Percentiles rank a stretch among this genome's conserved stretches.
Evolutionary conservation across 495 filamentous ascomycete species (phyloP).

Genomic region (Viridothelium virens): DNA sequence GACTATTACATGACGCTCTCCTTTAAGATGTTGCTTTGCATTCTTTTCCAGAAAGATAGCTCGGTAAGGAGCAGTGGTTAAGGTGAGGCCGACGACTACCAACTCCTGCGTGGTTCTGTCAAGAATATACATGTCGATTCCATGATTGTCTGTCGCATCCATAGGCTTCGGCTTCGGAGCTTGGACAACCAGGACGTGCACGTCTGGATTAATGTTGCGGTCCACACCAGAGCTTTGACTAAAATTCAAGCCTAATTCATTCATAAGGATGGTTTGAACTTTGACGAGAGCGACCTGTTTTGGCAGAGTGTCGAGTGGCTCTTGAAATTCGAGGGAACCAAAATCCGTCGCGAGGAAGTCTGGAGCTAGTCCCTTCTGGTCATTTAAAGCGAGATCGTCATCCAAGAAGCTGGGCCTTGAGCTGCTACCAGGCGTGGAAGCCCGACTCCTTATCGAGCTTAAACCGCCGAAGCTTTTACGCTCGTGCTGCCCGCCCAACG

Average conservation of each 20-base stretch:
- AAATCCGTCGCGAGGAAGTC: constrained; percentile 3
- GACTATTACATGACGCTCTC: neutral
- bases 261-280: neutral
- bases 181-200: constrained; percentile 1
- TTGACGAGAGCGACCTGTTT: constrained; percentile 8
- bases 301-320: constrained; percentile 4
- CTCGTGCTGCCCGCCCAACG: constrained; percentile 60
- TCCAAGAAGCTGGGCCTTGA: constrained; percentile 26
- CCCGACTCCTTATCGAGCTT: constrained; percentile 24
- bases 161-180: neutral
- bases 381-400: neutral
- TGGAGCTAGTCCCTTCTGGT: neutral
- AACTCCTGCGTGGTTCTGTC: constrained; percentile 14
- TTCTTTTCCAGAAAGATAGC: neutral
- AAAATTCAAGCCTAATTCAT: neutral
- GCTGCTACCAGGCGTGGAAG: constrained; percentile 33
- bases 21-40: neutral
- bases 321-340: constrained; percentile 6
- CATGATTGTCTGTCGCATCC: neutral
- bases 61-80: neutral
- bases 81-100: neutral
- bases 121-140: constrained; percentile 20
- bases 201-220: neutral
- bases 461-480: constrained; percentile 36
- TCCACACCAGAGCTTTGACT: constrained; percentile 20